Evolutionary conservation across 225 moss, liverwort and hornwort genomes (phyloP).

Genomic region (Climacium dendroides): DNA sequence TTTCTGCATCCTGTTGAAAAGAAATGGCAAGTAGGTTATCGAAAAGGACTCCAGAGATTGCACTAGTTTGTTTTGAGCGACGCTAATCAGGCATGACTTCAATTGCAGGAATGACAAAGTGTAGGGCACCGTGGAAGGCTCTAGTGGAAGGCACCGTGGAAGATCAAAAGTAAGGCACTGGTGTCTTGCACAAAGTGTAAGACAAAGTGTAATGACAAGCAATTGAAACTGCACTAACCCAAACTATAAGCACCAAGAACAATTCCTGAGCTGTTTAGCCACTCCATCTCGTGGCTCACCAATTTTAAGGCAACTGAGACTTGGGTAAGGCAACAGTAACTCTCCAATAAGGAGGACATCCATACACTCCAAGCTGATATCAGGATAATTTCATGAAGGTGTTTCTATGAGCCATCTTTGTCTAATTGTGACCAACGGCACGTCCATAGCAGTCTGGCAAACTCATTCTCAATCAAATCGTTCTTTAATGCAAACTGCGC

Average conservation of each 20-base stretch:
- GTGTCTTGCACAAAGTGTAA: background rate
- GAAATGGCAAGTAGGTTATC: background rate
- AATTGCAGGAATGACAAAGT: background rate
- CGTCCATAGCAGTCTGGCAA: background rate
- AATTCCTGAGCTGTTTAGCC: background rate
- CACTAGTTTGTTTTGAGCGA: background rate
- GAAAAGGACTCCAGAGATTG: background rate
- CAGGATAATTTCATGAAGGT: background rate
- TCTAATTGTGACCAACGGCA: background rate
- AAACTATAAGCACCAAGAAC: background rate
- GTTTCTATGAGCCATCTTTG: background rate
- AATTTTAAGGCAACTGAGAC: background rate
- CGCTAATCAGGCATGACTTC: background rate
- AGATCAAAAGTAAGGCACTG: background rate
- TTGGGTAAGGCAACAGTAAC: background rate
- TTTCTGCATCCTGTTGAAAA: slow-evolving; percentile 13
- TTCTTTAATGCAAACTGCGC: background rate
- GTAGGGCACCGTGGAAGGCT: background rate
- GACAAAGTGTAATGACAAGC: background rate
- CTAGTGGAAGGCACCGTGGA: background rate
- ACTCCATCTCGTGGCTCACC: background rate
- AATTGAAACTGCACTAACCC: background rate
- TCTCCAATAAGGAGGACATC: background rate
- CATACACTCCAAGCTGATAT: background rate
- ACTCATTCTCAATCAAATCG: background rate